Evolutionary conservation across 768 basidiomycete genomes (phyloP), one percentile per base, ranked within the genome.

Genomic region (Hypsizygus marmoreus): DNA sequence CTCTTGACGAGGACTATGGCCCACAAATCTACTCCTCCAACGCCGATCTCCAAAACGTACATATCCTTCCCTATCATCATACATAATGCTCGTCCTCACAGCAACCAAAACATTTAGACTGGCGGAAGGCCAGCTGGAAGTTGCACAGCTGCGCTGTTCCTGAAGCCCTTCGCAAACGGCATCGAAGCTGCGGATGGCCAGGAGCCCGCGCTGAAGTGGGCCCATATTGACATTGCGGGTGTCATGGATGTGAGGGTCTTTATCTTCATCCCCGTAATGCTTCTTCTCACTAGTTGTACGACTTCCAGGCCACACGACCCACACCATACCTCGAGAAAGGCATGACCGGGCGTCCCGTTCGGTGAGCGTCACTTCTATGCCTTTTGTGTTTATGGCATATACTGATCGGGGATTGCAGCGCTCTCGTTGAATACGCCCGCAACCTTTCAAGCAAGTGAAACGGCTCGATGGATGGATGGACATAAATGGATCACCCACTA

Each of bases 151-250:
- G 91, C 91, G 2, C 69, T 92, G 14, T 95, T 95, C 82, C 72
- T 95, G 45, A 89, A 90, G 68, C 75, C 82, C 2, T 91, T 91
- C 54, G 87, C 87, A 1, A 76, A 86, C 19, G 89, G 88, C 3
- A 80, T 84, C 45, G 85, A 89, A 58, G 69, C 75, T 2, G 76
- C 79, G 57, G 75, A 80, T 10, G 82, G 79, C 33, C 57, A 74
- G 45, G 74, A 73, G 22, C 72, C 80, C 4, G 62, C 68, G 10
- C 66, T 91, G 54, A 80, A 81, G 50, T 95, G 91, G 90, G 92
- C 91, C 1, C 92, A 94, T 63, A 66, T 93, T 32, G 92, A 95
- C 57, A 92, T 92, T 46, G 90, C 82, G 9, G 84, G 87, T 11
- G 67, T 77, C 13, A 88, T 88, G 86, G 87, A 90, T n/a, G n/a